phyloP scores from a whole-genome alignment of 192 early-diverging fungal genomes.

The Allomyces macrogynus region DNA sequence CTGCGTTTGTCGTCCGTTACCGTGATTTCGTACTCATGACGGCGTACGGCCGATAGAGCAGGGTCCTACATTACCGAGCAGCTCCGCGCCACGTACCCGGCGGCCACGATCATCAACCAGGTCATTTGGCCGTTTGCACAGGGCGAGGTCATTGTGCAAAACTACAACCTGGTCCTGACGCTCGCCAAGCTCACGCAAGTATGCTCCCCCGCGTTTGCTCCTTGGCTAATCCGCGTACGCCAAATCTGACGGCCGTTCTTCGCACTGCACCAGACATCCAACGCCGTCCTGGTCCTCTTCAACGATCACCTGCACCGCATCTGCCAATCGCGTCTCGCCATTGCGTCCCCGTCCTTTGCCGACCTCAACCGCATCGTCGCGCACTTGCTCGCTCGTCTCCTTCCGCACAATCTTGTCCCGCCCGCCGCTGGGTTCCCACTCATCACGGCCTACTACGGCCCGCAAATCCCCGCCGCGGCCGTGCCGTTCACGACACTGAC shows the following conservation, averaged over 20 bases:
- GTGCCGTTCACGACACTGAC: slow-evolving; percentile 2
- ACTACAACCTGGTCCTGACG: slow-evolving; percentile 7
- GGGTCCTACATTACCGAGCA: slow-evolving; percentile 7
- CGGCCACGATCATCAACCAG: slow-evolving; percentile 2
- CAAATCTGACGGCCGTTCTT: too few species aligned
- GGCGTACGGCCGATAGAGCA: neutral
- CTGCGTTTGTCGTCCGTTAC: neutral
- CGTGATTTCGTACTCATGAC: neutral
- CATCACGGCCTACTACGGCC: slow-evolving; percentile 3
- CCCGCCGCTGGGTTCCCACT: neutral
- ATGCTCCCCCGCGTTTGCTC: neutral
- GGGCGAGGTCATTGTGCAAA: slow-evolving; percentile 9
- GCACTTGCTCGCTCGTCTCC: neutral
- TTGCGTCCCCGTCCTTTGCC: slow-evolving; percentile 1
- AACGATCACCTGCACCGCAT: slow-evolving; percentile 4
- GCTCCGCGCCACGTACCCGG: slow-evolving; percentile 3
- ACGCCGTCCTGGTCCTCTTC: slow-evolving; percentile 1
- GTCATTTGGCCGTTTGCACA: slow-evolving; percentile 6
- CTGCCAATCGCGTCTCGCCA: slow-evolving; percentile 1
- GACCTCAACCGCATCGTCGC: slow-evolving; percentile 1
- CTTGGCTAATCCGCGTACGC: too few species aligned
- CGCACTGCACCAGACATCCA: neutral
- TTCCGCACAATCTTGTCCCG: neutral
- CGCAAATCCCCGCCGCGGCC: slow-evolving; percentile 1
- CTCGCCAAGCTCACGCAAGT: slow-evolving; percentile 3